Conservation (phyloP, 2,329 filamentous ascomycete species). For the Cladosporium sphaerospermum region DNA sequence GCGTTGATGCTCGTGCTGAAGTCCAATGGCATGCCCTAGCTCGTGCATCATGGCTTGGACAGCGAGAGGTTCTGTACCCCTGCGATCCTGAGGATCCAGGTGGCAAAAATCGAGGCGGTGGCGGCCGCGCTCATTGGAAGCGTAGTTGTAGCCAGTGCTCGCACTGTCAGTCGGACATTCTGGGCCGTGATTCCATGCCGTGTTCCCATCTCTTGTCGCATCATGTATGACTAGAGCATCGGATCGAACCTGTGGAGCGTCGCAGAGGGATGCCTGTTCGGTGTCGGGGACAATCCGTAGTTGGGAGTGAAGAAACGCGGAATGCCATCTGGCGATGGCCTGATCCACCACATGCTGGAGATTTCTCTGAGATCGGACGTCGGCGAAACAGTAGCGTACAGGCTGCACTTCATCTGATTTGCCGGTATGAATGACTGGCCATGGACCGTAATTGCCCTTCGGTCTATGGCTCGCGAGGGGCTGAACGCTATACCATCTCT, state of each 20-base stretch:
- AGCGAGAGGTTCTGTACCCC: not conserved
- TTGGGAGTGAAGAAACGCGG: constrained; percentile 14
- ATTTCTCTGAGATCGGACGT: constrained; percentile 15
- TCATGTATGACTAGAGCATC: constrained; percentile 20
- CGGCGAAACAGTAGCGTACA: constrained; percentile 19
- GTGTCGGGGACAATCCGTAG: constrained; percentile 15
- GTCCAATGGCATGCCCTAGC: constrained; percentile 8
- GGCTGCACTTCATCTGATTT: constrained; percentile 6
- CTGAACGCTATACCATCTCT: constrained; percentile 17
- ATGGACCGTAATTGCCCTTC: constrained; percentile 14
- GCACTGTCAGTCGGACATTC: constrained; percentile 14
- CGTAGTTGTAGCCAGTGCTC: constrained; percentile 16
- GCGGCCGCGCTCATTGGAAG: not conserved
- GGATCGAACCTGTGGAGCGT: not conserved
- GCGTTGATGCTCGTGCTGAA: constrained; percentile 10
- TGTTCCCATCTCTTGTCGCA: constrained; percentile 16
- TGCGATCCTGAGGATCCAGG: constrained; percentile 3
- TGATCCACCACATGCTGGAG: constrained; percentile 15
- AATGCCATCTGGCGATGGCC: constrained; percentile 16
- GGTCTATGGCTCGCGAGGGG: not conserved
- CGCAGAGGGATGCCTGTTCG: constrained; percentile 10
- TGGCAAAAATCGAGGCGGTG: constrained; percentile 7
- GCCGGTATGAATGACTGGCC: constrained; percentile 11
- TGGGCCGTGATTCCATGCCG: constrained; percentile 10
- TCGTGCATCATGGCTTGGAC: constrained; percentile 8